A percentile compares a stretch with the other conserved stretches of the same genome.
phyloP scores from a whole-genome alignment of 23 red algal genomes.

The Agarophyton chilense region DNA sequence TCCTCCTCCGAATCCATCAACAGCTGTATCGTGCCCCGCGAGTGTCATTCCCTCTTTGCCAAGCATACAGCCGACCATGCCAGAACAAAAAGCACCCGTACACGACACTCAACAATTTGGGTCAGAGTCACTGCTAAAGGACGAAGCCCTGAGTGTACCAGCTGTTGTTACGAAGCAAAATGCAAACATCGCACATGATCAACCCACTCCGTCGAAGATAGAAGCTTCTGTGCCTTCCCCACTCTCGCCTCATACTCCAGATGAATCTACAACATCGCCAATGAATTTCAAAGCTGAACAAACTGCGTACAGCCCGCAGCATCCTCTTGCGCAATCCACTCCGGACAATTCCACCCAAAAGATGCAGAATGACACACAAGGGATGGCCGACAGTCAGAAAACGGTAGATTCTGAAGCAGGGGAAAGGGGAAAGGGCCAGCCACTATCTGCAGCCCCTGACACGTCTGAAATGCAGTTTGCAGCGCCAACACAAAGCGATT shows the following conservation, averaged over 20 bases:
- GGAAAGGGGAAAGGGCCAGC: conserved; percentile 4
- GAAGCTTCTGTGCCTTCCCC: background rate
- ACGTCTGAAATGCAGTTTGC: background rate
- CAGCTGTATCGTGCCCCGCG: background rate
- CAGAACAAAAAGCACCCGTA: background rate
- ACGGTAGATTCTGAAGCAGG: conserved; percentile 9
- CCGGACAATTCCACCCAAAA: background rate
- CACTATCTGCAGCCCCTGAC: background rate
- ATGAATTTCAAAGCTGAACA: conserved; percentile 3
- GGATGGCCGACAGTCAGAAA: background rate
- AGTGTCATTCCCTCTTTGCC: conserved; percentile 11
- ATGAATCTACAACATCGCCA: background rate
- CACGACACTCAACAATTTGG: background rate
- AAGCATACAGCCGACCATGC: background rate
- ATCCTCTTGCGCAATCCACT: background rate
- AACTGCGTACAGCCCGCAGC: background rate
- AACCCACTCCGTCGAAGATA: conserved; percentile 2
- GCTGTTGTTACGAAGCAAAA: background rate
- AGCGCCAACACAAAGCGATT: background rate
- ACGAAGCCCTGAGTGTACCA: background rate
- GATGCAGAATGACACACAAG: background rate
- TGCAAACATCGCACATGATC: background rate
- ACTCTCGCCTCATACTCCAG: background rate
- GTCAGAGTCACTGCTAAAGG: background rate
- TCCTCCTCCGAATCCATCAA: background rate